Base-by-base conservation (phyloP, 148 eudicot species). In the Fagopyrum tataricum region DNA sequence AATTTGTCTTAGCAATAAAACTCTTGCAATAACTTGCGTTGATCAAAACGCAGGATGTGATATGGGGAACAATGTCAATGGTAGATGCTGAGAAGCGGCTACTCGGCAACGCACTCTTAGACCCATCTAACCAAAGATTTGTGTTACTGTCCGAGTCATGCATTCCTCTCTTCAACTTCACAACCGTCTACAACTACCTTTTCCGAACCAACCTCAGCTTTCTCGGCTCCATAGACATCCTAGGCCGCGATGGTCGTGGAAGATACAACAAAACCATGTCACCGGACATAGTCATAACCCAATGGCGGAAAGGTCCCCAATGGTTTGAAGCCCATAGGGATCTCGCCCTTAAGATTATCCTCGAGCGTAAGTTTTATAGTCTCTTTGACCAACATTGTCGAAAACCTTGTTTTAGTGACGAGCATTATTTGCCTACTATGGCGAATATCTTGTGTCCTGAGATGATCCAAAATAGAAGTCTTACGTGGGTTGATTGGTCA, bases 11-110 rank as follows among this genome's bases (percentile, higher is more conserved):
- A n/a, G n/a, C n/a, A n/a, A n/a, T n/a, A n/a, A n/a, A n/a, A n/a
- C n/a, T n/a, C n/a, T n/a, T n/a, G n/a, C n/a, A n/a, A n/a, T n/a
- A n/a, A n/a, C n/a, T 2, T 48, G 3, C 7, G 18, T 49, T 49
- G 55, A 49, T 49, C 17, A 49, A 7, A 49, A 17, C 23, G 69
- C 70, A 93, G 98, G 80, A 61, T 5, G 98, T 86, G 4, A 71
- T 82, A 76, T 93, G 98, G 98, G 98, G 96, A n/a, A 75, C 86
- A 48, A 74, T 81, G 73, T 87, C 78, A 76, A 93, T 93, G 97
- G 82, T 93, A 0, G 96, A 89, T 79, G 96, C 98, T 4, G 98
- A 93, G 40, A 85, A 89, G 3, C 87, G 96, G 4, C 78, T 93
- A 15, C 77, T 93, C 21, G 96, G 91, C 6, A 93, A 85, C 37